Base-by-base conservation (phyloP, 371 early-diverging fungal genomes). In the Mucor mucedo region DNA sequence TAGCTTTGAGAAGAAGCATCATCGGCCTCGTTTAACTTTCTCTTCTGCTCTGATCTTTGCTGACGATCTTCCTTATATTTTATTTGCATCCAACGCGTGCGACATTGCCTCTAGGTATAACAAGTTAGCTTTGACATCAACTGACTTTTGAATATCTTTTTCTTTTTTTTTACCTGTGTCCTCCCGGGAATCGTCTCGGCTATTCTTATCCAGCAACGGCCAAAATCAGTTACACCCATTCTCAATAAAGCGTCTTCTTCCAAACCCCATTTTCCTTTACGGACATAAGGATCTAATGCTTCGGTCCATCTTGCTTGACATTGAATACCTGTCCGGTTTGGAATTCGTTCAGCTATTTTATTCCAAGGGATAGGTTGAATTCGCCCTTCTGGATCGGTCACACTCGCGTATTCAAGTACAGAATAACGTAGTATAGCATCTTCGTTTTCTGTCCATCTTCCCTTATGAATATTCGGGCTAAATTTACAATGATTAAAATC, bases 241-340 rank as follows among this genome's bases (percentile, higher is more conserved):
- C 76, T 54, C 56, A 92, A 59, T 27, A 86, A 40, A 4, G 49
- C 66, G 54, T 90, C 92, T 76, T 92, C 92, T 11, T 85, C 85
- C 0, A 63, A 62, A 10, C 77, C 73, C 92, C 92, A 92, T 59
- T 85, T 84, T 0, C 89, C 92, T 49, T 87, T 87, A 5, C 87
- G 75, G 11, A 88, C 87, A 21, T 66, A 70, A 3, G 92, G 92
- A 60, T 91, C 89, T 9, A 91, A 57, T 5, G 92, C 88, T 68
- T 91, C 92, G 5, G 86, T 84, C 84, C 89, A 91, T 6, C 90
- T 82, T 14, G 92, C 90, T 62, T 89, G 89, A 3, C 90, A 90
- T 65, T 91, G 92, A 32, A 86, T 84, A 3, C 86, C 87, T 0
- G 87, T 87, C 9, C 92, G 75, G 14, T 86, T 84, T 2, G 86